phyloP scores from a whole-genome alignment of 768 basidiomycete species.

The Paxillus rubicundulus region DNA sequence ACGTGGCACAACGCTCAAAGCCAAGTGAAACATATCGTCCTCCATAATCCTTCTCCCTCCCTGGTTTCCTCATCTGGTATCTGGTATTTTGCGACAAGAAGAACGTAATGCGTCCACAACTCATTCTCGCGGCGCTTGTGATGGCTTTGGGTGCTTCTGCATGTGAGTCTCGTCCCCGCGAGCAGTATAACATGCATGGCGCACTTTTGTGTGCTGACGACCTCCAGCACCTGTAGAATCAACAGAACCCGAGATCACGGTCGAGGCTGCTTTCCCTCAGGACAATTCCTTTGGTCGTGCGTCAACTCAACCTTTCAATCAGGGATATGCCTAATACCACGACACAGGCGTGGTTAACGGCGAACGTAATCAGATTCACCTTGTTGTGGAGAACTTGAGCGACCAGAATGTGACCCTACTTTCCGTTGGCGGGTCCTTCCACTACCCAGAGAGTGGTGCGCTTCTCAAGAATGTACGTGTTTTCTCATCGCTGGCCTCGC shows the following conservation, averaged over 20 bases:
- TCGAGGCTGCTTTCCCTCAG: slow-evolving; percentile 61
- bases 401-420: slow-evolving; percentile 67
- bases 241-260: slow-evolving; percentile 52
- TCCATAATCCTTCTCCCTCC: neutral
- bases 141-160: slow-evolving; percentile 30
- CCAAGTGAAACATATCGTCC: neutral
- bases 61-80: neutral
- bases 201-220: neutral
- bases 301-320: slow-evolving; percentile 27
- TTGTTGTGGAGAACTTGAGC: slow-evolving; percentile 75
- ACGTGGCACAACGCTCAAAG: slow-evolving; percentile 19
- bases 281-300: slow-evolving; percentile 74
- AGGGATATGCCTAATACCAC: slow-evolving; percentile 1
- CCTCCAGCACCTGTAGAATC: slow-evolving; percentile 28
- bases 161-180: slow-evolving; percentile 15
- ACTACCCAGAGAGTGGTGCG: slow-evolving; percentile 57
- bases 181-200: neutral
- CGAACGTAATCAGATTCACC: slow-evolving; percentile 64
- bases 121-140: slow-evolving; percentile 28
- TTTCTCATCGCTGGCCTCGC: neutral
- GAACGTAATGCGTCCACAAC: slow-evolving; percentile 33
- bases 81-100: neutral
- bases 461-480: slow-evolving; percentile 72
- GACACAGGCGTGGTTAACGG: slow-evolving; percentile 78
- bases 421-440: slow-evolving; percentile 64